phyloP scores from a whole-genome alignment of 2,329 filamentous ascomycete species.

The Penicillium sp. region DNA sequence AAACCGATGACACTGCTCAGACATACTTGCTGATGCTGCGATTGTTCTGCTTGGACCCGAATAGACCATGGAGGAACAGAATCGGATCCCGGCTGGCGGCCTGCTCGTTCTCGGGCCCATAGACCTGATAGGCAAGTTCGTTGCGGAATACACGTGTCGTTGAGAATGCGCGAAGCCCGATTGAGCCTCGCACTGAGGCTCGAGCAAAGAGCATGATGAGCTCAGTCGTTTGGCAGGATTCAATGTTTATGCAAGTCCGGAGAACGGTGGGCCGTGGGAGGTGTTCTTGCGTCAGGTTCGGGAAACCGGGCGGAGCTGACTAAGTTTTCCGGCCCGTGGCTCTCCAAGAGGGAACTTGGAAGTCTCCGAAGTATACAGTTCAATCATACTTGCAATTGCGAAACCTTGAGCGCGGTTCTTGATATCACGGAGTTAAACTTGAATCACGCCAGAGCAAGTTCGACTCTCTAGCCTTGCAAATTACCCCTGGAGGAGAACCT shows the following conservation, averaged over 20 bases:
- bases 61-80: conserved; percentile 87
- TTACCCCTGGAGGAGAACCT: no score
- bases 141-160: conserved; percentile 29
- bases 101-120: conserved; percentile 37
- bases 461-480: no score
- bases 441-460: no score
- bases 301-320: conserved; percentile 14
- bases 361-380: no score
- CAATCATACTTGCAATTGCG: no score
- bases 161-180: conserved; percentile 33
- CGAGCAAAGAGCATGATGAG: conserved; percentile 15
- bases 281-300: conserved; percentile 2
- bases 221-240: background rate
- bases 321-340: conserved; percentile 5
- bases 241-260: conserved; percentile 3
- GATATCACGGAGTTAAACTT: no score
- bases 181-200: conserved; percentile 5
- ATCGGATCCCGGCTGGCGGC: conserved; percentile 60
- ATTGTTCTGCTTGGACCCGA: conserved; percentile 95
- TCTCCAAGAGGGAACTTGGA: no score
- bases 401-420: no score
- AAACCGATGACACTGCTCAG: no score
- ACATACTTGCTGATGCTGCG: conserved; percentile 89
- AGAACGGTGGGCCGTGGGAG: conserved; percentile 1
- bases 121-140: conserved; percentile 40